Conservation (phyloP, 2,329 filamentous ascomycete genomes). For the Diaporthe humulicola region DNA sequence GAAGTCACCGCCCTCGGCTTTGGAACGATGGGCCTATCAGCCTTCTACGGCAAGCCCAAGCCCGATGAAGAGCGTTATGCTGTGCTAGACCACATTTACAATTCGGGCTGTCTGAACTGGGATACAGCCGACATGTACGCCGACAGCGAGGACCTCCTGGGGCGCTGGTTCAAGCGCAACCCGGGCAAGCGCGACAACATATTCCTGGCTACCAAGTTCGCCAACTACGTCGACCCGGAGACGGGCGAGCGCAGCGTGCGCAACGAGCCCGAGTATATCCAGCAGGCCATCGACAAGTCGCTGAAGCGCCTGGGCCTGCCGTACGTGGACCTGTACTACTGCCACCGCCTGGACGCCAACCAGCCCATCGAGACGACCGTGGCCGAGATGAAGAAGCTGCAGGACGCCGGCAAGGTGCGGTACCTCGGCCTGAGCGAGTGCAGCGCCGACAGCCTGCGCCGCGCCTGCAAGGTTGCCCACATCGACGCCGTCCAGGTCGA, state of each 20-base stretch:
- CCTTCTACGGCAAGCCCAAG: constrained; percentile 50
- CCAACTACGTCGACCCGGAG: constrained; percentile 46
- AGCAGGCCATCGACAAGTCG: constrained; percentile 55
- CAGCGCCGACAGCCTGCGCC: constrained; percentile 60
- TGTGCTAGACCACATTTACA: constrained; percentile 59
- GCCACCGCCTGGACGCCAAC: constrained; percentile 56
- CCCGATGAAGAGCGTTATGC: constrained; percentile 58
- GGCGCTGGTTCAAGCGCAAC: constrained; percentile 60
- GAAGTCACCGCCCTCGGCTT: constrained; percentile 64
- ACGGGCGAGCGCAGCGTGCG: constrained; percentile 44
- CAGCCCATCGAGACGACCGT: constrained; percentile 63
- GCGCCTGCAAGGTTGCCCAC: constrained; percentile 61
- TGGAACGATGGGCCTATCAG: constrained; percentile 64
- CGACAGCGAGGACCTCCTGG: constrained; percentile 61
- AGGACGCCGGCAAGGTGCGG: constrained; percentile 65
- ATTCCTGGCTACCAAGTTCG: constrained; percentile 68
- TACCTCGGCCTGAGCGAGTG: constrained; percentile 65
- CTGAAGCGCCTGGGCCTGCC: constrained; percentile 56
- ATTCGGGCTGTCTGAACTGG: constrained; percentile 58
- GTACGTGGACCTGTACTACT: constrained; percentile 62
- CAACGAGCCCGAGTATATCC: constrained; percentile 56
- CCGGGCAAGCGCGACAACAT: constrained; percentile 59
- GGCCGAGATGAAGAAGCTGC: constrained; percentile 57
- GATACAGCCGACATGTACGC: constrained; percentile 59
- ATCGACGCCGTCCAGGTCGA: constrained; percentile 68